Evolutionary conservation across 78 protist genomes (phyloP).

Genomic region (Dictyostelium citrinum): DNA sequence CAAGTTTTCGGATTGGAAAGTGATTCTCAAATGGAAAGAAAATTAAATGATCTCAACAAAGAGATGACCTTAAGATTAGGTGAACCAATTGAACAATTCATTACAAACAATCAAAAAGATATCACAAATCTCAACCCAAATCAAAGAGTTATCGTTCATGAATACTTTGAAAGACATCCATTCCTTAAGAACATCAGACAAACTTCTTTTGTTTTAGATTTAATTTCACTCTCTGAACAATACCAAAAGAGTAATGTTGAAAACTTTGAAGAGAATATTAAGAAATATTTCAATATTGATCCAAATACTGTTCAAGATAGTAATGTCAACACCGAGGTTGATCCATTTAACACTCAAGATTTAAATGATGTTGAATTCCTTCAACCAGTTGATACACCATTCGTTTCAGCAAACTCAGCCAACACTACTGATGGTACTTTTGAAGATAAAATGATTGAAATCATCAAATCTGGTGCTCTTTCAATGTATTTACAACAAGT

Average conservation of each 20-base stretch:
- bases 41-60: not conserved
- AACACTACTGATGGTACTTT: not conserved
- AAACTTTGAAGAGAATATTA: slow-evolving; percentile 1
- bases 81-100: slow-evolving; percentile 7
- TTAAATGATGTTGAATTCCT: not conserved
- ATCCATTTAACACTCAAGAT: not conserved
- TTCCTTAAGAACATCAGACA: slow-evolving; percentile 41
- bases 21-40: not conserved
- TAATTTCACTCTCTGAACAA: slow-evolving; percentile 14
- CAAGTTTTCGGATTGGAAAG: slow-evolving; percentile 18
- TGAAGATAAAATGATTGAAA: slow-evolving; percentile 2
- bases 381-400: not conserved
- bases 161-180: slow-evolving; percentile 40
- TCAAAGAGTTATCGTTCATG: not conserved
- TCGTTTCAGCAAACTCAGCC: not conserved
- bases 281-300: not conserved
- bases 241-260: not conserved
- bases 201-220: slow-evolving; percentile 18
- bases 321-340: not conserved
- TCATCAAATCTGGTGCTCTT: not conserved
- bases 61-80: not conserved
- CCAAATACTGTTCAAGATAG: not conserved
- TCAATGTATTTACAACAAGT: slow-evolving; percentile 11
- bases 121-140: not conserved
- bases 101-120: not conserved